A percentile compares a stretch with the other conserved stretches of the same genome.
These are phyloP conservation scores for Aureobasidium sp. DNA, from an alignment of 2,329 filamentous ascomycete genomes.

Conservation along the genomic window DNA sequence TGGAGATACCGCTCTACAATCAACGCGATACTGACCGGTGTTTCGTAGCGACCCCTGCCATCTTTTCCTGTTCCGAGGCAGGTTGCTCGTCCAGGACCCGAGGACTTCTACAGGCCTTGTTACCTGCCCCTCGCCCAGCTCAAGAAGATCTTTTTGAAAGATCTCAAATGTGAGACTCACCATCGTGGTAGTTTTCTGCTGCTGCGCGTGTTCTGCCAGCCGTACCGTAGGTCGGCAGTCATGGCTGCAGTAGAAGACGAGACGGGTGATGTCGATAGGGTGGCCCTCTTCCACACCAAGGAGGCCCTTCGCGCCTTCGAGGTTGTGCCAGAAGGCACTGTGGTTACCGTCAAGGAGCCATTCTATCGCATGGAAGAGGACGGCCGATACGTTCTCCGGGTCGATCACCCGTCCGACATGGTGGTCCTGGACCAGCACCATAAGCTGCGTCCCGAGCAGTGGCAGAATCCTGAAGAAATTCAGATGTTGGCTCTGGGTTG, in stretches of 20 bases:
- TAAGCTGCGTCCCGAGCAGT: conserved; percentile 14
- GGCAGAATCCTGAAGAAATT: background rate
- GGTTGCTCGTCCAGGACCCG: background rate
- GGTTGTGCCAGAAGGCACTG: conserved; percentile 14
- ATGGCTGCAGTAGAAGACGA: conserved; percentile 30
- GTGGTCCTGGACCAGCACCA: conserved; percentile 16
- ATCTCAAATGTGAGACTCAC: conserved; percentile 22
- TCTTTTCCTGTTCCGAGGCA: background rate
- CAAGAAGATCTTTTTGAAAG: conserved; percentile 18
- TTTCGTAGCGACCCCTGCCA: background rate
- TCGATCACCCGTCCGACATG: conserved; percentile 26
- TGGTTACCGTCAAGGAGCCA: conserved; percentile 26
- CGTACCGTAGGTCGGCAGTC: conserved; percentile 9
- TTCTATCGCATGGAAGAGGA: conserved; percentile 17
- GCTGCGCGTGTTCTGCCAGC: conserved; percentile 20
- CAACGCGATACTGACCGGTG: background rate
- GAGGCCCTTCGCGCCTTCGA: background rate
- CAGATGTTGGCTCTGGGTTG: conserved; percentile 6
- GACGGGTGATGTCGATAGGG: conserved; percentile 30
- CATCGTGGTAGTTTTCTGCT: conserved; percentile 21
- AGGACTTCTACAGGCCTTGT: conserved; percentile 22
- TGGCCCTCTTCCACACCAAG: conserved; percentile 20
- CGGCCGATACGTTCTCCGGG: conserved; percentile 19
- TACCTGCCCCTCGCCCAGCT: conserved; percentile 18
- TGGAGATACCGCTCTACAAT: background rate